A percentile compares a stretch with the other conserved stretches of the same genome.
These are phyloP conservation scores for Corchorus capsularis DNA, from an alignment of 345 rosid species.

Conservation along the genomic window DNA sequence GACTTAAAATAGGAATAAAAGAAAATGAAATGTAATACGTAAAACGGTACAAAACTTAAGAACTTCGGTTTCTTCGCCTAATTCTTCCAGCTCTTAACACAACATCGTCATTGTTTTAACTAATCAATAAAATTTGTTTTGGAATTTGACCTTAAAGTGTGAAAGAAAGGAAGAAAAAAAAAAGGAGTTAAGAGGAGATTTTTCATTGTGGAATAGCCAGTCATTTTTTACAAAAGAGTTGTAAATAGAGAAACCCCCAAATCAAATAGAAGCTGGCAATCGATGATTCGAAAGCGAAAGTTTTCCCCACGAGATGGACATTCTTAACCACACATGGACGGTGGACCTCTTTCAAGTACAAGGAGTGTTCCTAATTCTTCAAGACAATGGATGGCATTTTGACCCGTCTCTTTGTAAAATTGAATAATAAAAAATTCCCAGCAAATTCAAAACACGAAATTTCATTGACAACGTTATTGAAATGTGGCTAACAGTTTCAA, in stretches of 20 bases:
- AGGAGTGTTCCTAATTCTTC: not conserved
- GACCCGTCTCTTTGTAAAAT: not conserved
- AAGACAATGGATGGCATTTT: not conserved
- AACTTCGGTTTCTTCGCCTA: not conserved
- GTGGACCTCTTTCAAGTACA: not conserved
- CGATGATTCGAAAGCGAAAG: not conserved
- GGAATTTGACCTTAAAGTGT: not conserved
- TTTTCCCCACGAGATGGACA: not conserved
- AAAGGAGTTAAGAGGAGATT: not conserved
- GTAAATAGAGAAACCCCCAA: not conserved
- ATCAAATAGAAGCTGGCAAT: not conserved
- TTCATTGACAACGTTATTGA: too few species aligned
- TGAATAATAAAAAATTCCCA: too few species aligned
- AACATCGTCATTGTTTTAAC: too few species aligned
- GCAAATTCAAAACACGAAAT: too few species aligned
- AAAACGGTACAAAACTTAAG: not conserved
- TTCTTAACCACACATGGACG: not conserved
- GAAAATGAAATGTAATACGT: not conserved
- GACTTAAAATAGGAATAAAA: not conserved
- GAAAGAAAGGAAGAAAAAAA: not conserved
- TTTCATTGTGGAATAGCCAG: not conserved
- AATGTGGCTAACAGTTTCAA: too few species aligned
- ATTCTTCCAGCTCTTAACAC: not conserved
- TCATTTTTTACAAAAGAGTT: not conserved
- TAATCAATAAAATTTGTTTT: too few species aligned